Evolutionary conservation across 352 stramenopile species (phyloP).

Genomic region (Thalassiosira sp.): DNA sequence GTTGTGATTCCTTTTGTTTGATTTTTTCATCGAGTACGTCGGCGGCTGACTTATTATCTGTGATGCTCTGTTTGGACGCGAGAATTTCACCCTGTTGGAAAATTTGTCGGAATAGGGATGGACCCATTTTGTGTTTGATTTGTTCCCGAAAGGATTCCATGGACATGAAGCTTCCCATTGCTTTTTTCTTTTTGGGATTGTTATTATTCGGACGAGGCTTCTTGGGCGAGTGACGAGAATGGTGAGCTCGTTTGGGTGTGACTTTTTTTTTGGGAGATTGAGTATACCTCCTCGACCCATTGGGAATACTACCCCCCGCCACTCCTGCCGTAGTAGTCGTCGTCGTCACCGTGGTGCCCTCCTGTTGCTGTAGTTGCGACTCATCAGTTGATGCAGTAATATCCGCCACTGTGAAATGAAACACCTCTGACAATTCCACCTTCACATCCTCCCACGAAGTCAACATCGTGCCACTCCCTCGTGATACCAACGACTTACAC

Average conservation of each 20-base stretch:
- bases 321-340: too few relatives aligned
- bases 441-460: conserved; percentile 14
- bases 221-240: too few relatives aligned
- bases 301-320: neutral
- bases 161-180: too few relatives aligned
- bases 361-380: neutral
- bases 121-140: conserved; percentile 2
- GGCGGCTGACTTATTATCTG: neutral
- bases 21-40: conserved; percentile 8
- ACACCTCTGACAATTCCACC: neutral
- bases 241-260: neutral
- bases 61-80: neutral
- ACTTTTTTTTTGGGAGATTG: neutral
- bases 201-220: too few relatives aligned
- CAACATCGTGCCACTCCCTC: conserved; percentile 10
- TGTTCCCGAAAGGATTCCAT: conserved; percentile 3
- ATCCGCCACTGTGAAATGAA: neutral
- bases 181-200: too few relatives aligned
- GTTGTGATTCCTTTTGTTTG: neutral
- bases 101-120: neutral
- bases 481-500: neutral
- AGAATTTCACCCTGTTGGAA: conserved; percentile 1
- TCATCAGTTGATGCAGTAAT: neutral
- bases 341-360: neutral
- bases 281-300: neutral